A percentile compares a stretch with the other conserved stretches of the same genome.
Conservation (phyloP, 108 stramenopile genomes). For the Epithemia pelagica region DNA sequence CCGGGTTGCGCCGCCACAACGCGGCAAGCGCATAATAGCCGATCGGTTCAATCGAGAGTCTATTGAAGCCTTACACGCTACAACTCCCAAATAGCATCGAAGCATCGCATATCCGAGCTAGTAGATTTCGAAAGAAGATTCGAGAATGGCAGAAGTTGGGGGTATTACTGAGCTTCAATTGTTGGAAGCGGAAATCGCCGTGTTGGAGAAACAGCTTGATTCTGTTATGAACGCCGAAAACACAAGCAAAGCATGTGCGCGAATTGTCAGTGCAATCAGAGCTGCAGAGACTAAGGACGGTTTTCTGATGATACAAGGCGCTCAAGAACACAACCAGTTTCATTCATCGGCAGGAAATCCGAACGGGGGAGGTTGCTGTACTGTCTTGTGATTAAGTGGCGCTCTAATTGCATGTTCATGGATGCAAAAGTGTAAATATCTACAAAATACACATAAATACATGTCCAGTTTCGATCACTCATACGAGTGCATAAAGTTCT, state of each 20-base stretch:
- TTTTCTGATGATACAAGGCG: conserved; percentile 34
- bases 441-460: too few species aligned
- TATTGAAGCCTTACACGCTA: too few species aligned
- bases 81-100: too few species aligned
- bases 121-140: too few species aligned
- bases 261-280: conserved; percentile 24
- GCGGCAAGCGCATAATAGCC: too few species aligned
- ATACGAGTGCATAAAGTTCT: too few species aligned
- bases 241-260: conserved; percentile 22
- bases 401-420: conserved; percentile 23
- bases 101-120: too few species aligned
- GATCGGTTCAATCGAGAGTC: too few species aligned
- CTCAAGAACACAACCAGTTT: conserved; percentile 30
- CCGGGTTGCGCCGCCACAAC: too few species aligned
- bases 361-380: conserved; percentile 31
- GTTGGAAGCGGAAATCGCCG: conserved; percentile 27
- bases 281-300: conserved; percentile 31
- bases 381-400: conserved; percentile 1
- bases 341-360: conserved; percentile 26
- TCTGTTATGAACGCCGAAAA: conserved; percentile 31
- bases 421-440: too few species aligned
- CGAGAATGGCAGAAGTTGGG: conserved; percentile 23
- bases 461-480: too few species aligned
- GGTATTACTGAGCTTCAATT: conserved; percentile 38
- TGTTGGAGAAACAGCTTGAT: conserved; percentile 23